Conservation (phyloP, 2,329 filamentous ascomycete genomes). For the Pseudocercospora eumusae region DNA sequence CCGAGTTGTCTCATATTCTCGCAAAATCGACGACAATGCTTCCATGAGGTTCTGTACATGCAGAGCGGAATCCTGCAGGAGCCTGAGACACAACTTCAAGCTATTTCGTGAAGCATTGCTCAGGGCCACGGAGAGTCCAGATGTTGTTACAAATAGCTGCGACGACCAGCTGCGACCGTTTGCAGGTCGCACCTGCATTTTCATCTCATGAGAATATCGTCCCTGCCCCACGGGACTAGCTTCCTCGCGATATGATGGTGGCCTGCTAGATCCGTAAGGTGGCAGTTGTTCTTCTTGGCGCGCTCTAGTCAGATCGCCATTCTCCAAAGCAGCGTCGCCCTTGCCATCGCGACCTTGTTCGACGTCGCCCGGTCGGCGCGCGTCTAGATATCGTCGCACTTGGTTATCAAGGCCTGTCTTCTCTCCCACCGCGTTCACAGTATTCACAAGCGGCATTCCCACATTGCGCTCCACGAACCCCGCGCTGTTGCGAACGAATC, state of each 20-base stretch:
- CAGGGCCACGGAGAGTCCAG: slow-evolving; percentile 86
- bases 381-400: slow-evolving; percentile 76
- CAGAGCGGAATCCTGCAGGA: slow-evolving; percentile 78
- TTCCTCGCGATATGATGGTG: slow-evolving; percentile 41
- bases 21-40: slow-evolving; percentile 71
- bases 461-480: slow-evolving; percentile 89
- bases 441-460: slow-evolving; percentile 77
- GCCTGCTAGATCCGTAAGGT: slow-evolving; percentile 74
- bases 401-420: slow-evolving; percentile 86
- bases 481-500: slow-evolving; percentile 81
- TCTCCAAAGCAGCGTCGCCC: slow-evolving; percentile 49
- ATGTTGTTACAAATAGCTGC: slow-evolving; percentile 74
- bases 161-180: slow-evolving; percentile 68
- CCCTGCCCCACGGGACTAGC: slow-evolving; percentile 33
- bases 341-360: slow-evolving; percentile 41
- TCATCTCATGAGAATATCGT: slow-evolving; percentile 26
- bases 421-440: slow-evolving; percentile 78
- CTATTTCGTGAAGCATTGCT: slow-evolving; percentile 83
- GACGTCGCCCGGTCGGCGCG: slow-evolving; percentile 56
- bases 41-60: slow-evolving; percentile 75
- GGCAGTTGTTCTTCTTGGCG: slow-evolving; percentile 69
- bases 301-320: slow-evolving; percentile 50
- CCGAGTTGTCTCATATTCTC: slow-evolving; percentile 69
- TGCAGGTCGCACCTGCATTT: slow-evolving; percentile 33
- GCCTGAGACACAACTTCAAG: slow-evolving; percentile 78